phyloP scores from a whole-genome alignment of 1,284 basidiomycete species.

The Trichosporon coremiiforme region DNA sequence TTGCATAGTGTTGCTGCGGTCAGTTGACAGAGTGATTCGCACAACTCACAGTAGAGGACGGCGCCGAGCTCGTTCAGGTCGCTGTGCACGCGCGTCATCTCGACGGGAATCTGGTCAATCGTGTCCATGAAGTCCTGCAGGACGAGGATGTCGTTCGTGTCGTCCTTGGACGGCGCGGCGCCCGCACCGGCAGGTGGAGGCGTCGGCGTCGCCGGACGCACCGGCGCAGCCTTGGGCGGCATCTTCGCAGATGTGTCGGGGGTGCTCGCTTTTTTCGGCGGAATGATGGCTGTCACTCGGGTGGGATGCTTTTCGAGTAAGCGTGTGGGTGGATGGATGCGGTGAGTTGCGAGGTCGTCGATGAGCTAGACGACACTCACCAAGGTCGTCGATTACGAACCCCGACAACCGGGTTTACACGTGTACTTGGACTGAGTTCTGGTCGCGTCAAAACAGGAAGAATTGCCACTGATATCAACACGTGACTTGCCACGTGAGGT shows the following conservation, averaged over 20 bases:
- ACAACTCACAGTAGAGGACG: constrained; percentile 73
- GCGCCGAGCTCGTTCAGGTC: constrained; percentile 98
- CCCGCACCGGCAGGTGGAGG: constrained; percentile 66
- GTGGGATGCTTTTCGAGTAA: no score
- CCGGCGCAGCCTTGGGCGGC: constrained; percentile 45
- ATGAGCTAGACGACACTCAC: no score
- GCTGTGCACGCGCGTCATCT: constrained; percentile 89
- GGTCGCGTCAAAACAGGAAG: not conserved
- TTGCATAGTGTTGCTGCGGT: constrained; percentile 67
- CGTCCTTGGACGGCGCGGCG: constrained; percentile 53
- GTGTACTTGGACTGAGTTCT: not conserved
- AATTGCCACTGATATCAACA: not conserved
- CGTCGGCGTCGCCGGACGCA: constrained; percentile 52
- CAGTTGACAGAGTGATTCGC: no score
- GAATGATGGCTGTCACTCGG: not conserved
- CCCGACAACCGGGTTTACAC: not conserved
- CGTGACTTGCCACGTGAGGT: not conserved
- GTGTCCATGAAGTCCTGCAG: constrained; percentile 84
- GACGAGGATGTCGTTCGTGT: constrained; percentile 53
- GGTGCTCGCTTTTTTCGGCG: constrained; percentile 1
- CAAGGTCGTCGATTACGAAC: not conserved
- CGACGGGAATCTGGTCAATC: constrained; percentile 88
- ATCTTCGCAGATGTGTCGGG: constrained; percentile 27
- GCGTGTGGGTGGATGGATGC: not conserved
- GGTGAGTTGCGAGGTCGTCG: not conserved